phyloP scores from a whole-genome alignment of 2,329 filamentous ascomycete genomes.

The Curvularia verruculosa region DNA sequence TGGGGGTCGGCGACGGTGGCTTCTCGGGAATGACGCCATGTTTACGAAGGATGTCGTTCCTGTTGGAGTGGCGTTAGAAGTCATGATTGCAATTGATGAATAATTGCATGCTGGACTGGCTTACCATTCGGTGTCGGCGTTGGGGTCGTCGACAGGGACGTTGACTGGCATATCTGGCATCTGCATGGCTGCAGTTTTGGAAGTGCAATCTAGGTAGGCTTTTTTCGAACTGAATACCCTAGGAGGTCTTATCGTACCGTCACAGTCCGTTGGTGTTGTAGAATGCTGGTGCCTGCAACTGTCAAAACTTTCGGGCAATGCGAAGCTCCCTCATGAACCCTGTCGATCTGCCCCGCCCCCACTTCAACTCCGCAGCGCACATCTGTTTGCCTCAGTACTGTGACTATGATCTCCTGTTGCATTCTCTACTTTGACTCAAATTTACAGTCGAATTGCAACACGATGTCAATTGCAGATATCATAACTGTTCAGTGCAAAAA shows the following conservation, averaged over 20 bases:
- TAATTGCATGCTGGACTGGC: neutral
- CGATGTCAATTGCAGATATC: too few species aligned
- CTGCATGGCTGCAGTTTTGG: constrained; percentile 33
- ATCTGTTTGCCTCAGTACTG: neutral
- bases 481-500: neutral
- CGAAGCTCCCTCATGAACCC: constrained; percentile 22
- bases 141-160: constrained; percentile 92
- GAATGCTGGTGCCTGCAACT: constrained; percentile 20
- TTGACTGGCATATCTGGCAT: constrained; percentile 65
- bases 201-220: too few species aligned
- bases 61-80: constrained; percentile 47
- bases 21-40: constrained; percentile 98
- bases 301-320: constrained; percentile 21
- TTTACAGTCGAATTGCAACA: neutral
- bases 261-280: neutral
- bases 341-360: constrained; percentile 34
- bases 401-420: neutral
- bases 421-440: neutral
- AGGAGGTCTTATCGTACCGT: too few species aligned
- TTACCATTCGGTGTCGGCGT: constrained; percentile 97
- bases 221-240: constrained; percentile 30
- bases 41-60: constrained; percentile 98
- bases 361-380: constrained; percentile 15
- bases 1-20: constrained; percentile 89
- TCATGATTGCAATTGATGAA: neutral